Evolutionary conservation across 2,329 filamentous ascomycete genomes (phyloP).

Genomic region (Aureobasidium leucospermi): DNA sequence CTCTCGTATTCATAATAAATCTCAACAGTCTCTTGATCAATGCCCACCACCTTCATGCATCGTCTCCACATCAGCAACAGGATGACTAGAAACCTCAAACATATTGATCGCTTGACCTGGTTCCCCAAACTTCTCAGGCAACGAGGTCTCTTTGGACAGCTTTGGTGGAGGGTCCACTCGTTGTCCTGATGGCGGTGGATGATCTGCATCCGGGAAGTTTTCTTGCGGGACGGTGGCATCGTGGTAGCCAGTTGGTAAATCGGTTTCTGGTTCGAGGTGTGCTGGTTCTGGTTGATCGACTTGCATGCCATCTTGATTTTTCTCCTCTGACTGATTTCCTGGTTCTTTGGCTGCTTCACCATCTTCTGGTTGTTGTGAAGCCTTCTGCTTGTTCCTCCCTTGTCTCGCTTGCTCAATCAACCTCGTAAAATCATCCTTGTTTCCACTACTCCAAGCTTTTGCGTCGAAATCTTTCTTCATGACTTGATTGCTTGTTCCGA

Average conservation of each 20-base stretch:
- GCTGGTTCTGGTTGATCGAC: not conserved
- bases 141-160: slow-evolving; percentile 13
- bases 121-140: slow-evolving; percentile 21
- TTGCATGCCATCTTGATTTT: not conserved
- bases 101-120: slow-evolving; percentile 32
- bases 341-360: not conserved
- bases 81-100: slow-evolving; percentile 36
- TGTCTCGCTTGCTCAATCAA: slow-evolving; percentile 67
- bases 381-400: slow-evolving; percentile 34
- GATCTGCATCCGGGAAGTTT: not conserved
- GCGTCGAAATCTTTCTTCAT: slow-evolving; percentile 88
- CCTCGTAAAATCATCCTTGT: slow-evolving; percentile 68
- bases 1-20: too few species aligned
- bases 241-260: slow-evolving; percentile 14
- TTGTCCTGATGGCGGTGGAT: slow-evolving; percentile 5
- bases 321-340: not conserved
- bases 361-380: slow-evolving; percentile 11
- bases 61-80: slow-evolving; percentile 32
- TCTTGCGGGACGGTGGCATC: not conserved
- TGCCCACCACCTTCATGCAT: not conserved
- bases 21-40: not conserved
- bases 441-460: slow-evolving; percentile 62
- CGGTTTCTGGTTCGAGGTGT: slow-evolving; percentile 17
- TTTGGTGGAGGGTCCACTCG: slow-evolving; percentile 16
- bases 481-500: slow-evolving; percentile 41